Evolutionary conservation across 306 rosid species (phyloP).

Genomic region (Dalbergia cochinchinensis): DNA sequence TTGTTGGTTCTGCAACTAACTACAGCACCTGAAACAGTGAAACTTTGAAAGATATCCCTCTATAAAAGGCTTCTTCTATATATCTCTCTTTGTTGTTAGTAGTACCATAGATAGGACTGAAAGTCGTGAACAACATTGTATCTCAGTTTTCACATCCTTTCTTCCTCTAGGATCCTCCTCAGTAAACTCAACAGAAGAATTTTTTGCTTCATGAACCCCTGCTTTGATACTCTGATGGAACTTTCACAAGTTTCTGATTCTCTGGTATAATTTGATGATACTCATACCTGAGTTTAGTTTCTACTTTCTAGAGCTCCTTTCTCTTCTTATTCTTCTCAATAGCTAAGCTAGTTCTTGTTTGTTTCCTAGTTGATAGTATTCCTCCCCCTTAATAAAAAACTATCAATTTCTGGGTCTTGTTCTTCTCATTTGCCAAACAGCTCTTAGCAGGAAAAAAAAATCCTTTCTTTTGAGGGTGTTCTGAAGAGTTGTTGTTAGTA

Average conservation of each 20-base stretch:
- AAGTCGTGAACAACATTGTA: neutral
- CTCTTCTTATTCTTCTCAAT: conserved; percentile 37
- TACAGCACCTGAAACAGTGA: conserved; percentile 45
- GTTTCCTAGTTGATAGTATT: conserved; percentile 20
- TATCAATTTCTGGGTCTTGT: conserved; percentile 27
- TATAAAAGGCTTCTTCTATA: neutral
- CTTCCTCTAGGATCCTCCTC: conserved; percentile 16
- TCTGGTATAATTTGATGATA: neutral
- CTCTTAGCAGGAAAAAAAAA: neutral
- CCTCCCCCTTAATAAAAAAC: neutral
- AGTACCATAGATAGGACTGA: neutral
- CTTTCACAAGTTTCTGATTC: conserved; percentile 41
- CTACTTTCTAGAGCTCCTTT: conserved; percentile 14
- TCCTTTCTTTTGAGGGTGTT: conserved; percentile 23
- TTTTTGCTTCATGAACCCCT: conserved; percentile 9
- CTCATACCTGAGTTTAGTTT: neutral
- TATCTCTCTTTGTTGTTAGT: neutral
- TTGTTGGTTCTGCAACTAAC: conserved; percentile 43
- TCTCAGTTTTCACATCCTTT: conserved; percentile 8
- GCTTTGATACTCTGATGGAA: neutral
- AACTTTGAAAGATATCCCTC: conserved; percentile 29
- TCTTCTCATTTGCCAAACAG: neutral
- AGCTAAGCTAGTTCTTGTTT: conserved; percentile 35
- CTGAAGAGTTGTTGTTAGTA: conserved; percentile 10
- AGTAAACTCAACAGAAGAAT: neutral